These are phyloP conservation scores for Lentinus tigrinus DNA, from an alignment of 768 basidiomycete genomes.

Conservation along the genomic window DNA sequence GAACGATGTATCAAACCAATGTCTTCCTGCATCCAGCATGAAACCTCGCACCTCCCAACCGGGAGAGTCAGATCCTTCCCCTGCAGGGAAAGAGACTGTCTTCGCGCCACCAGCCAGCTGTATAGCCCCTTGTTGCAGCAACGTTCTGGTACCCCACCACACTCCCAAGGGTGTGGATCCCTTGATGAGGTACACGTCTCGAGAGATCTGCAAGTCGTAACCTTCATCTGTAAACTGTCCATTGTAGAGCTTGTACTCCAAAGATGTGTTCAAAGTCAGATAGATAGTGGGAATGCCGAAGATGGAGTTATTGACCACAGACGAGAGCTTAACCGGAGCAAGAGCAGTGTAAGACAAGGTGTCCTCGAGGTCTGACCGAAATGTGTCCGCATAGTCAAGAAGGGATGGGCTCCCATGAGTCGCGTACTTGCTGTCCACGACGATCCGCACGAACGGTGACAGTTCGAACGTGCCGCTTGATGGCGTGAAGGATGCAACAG, in stretches of 20 bases:
- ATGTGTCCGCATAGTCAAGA: slow-evolving; percentile 36
- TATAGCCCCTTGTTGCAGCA: slow-evolving; percentile 40
- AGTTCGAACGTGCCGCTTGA: slow-evolving; percentile 31
- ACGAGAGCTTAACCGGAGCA: slow-evolving; percentile 13
- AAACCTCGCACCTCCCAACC: slow-evolving; percentile 46
- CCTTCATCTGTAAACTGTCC: slow-evolving; percentile 38
- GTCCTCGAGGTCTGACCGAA: slow-evolving; percentile 34
- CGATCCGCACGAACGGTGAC: slow-evolving; percentile 29
- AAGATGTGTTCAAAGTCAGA: slow-evolving; percentile 29
- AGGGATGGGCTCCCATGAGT: slow-evolving; percentile 31
- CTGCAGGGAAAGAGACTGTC: slow-evolving; percentile 29
- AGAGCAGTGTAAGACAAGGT: slow-evolving; percentile 31
- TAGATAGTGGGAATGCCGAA: slow-evolving; percentile 25
- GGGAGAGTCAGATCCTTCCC: slow-evolving; percentile 37
- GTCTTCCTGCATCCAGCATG: slow-evolving; percentile 47
- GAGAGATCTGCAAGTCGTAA: slow-evolving; percentile 36
- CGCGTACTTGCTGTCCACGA: slow-evolving; percentile 35
- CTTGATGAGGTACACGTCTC: slow-evolving; percentile 31
- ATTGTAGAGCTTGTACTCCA: slow-evolving; percentile 35
- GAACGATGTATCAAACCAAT: slow-evolving; percentile 42
- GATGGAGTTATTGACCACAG: slow-evolving; percentile 12
- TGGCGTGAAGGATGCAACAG: slow-evolving; percentile 33
- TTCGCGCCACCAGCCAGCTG: slow-evolving; percentile 20
- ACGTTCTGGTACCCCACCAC: slow-evolving; percentile 46
- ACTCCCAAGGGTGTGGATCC: slow-evolving; percentile 34